Evolutionary conservation across 371 early-diverging fungal genomes (phyloP), one percentile per base, ranked within the genome.

Genomic region (Rhizopus stolonifer): DNA sequence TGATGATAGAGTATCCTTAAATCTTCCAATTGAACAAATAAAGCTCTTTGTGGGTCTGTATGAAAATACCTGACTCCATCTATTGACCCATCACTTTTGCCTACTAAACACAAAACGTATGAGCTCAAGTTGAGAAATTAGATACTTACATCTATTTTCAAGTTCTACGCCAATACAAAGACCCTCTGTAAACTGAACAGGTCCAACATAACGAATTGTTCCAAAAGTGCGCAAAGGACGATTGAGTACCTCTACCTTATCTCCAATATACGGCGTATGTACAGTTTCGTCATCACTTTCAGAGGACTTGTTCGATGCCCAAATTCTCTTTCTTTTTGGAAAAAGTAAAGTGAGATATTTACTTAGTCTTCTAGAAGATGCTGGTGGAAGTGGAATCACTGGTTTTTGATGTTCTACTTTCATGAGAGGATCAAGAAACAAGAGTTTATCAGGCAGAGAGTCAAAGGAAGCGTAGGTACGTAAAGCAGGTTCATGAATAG

Each of bases 91-190:
- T 67, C 67, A 36, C 47, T 63, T 19, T 67, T 67, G 14, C 67
- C 67, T 46, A 67, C 67, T 67, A 56, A n/a, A n/a, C n/a, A n/a
- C n/a, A n/a, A n/a, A n/a, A n/a, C n/a, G n/a, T n/a, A n/a, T n/a
- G n/a, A n/a, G n/a, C n/a, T n/a, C n/a, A n/a, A n/a, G n/a, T n/a
- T n/a, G n/a, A n/a, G n/a, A n/a, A n/a, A n/a, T n/a, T n/a, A n/a
- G n/a, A n/a, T n/a, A n/a, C n/a, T 64, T 64, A 68, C 69, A 50
- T 61, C 69, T 52, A 31, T 58, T 59, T 19, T 69, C 65, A 9
- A 69, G 49, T 45, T 69, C 69, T 22, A 69, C 48, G 17, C 69
- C 69, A 47, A 65, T 54, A 52, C 56, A 59, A 4, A 40, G 45
- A 1, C 68, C 68, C 8, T 64, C 52, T 15, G 58, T 56, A 48